A percentile compares a stretch with the other conserved stretches of the same genome.
Evolutionary conservation across 1,284 basidiomycete genomes (phyloP).

Genomic region (Ustilago esculenta): DNA sequence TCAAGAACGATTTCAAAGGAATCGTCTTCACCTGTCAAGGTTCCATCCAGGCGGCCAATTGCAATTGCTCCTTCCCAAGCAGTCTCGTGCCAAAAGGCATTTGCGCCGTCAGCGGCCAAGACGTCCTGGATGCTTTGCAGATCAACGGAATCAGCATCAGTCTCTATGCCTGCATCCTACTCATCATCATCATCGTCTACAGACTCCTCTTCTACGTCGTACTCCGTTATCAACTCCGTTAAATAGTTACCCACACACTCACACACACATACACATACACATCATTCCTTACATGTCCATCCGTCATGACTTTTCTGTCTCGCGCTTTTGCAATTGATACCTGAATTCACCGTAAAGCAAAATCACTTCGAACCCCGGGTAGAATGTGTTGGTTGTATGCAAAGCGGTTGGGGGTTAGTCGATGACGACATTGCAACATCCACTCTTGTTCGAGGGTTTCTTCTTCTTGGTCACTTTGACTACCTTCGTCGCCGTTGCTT

Average conservation of each 20-base stretch:
- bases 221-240: conserved; percentile 32
- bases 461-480: conserved; percentile 37
- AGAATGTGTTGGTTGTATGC: too few species aligned
- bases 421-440: conserved; percentile 8
- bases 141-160: conserved; percentile 50
- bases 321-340: too few species aligned
- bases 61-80: conserved; percentile 29
- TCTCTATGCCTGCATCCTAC: conserved; percentile 61
- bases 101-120: conserved; percentile 32
- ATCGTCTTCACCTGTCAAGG: conserved; percentile 70
- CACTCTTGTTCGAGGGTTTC: conserved; percentile 4
- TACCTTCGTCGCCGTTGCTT: conserved; percentile 20
- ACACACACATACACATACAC: too few species aligned
- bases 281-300: too few species aligned
- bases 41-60: conserved; percentile 53
- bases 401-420: too few species aligned
- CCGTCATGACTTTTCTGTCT: too few species aligned
- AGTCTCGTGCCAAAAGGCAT: conserved; percentile 16
- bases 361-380: too few species aligned
- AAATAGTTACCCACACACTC: neutral
- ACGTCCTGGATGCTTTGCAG: conserved; percentile 47
- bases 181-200: conserved; percentile 45
- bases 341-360: too few species aligned
- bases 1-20: conserved; percentile 72
- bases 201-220: conserved; percentile 62